Percentiles rank a stretch among this genome's conserved stretches.
Conservation (phyloP, 192 early-diverging fungal genomes). For the Phycomyces blakesleeanus region DNA sequence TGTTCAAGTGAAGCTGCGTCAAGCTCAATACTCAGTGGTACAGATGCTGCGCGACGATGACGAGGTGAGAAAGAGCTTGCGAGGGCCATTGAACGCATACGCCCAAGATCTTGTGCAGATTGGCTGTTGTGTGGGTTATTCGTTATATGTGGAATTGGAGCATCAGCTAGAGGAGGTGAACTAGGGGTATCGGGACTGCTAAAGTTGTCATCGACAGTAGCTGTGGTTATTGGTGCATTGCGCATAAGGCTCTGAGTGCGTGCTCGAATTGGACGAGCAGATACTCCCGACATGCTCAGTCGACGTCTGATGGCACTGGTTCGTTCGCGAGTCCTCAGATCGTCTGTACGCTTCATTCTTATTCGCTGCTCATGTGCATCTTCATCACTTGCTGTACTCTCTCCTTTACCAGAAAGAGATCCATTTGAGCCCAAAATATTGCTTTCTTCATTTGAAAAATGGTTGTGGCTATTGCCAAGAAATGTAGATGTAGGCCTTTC, state of each 20-base stretch:
- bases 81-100: neutral
- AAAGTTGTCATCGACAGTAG: constrained; percentile 2
- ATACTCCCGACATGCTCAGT: constrained; percentile 33
- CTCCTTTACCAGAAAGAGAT: neutral
- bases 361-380: constrained; percentile 27
- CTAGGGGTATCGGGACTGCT: neutral
- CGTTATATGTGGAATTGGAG: neutral
- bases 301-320: constrained; percentile 46
- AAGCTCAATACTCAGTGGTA: constrained; percentile 40
- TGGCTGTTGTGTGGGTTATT: neutral
- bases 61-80: constrained; percentile 13
- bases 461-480: neutral
- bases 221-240: constrained; percentile 17
- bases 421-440: neutral
- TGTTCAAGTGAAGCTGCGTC: constrained; percentile 63
- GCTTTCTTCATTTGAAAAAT: neutral
- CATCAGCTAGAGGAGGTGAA: neutral
- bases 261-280: constrained; percentile 5
- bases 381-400: constrained; percentile 29
- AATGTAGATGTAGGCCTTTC: neutral
- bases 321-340: constrained; percentile 46
- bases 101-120: constrained; percentile 5
- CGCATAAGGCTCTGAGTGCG: constrained; percentile 29
- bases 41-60: constrained; percentile 28
- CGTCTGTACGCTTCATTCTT: constrained; percentile 41